These are phyloP conservation scores for Trypanosoma cruzi DNA, from an alignment of 208 protist genomes.

Conservation along the genomic window DNA sequence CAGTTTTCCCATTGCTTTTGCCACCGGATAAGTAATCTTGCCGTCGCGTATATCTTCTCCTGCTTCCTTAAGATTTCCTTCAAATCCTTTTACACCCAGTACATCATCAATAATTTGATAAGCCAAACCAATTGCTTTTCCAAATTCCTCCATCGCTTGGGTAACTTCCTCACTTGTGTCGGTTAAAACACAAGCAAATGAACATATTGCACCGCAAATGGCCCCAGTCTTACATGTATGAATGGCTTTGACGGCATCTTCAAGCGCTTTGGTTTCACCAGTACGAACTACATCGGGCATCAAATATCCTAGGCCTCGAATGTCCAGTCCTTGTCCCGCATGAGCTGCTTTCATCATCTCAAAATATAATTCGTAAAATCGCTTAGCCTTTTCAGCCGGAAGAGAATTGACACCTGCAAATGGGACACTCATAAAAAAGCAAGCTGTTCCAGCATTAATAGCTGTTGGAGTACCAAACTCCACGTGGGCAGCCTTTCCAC, in stretches of 20 bases:
- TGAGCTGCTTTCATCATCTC: conserved; percentile 59
- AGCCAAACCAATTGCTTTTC: conserved; percentile 44
- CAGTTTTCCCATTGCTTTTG: conserved; percentile 46
- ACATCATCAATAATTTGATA: conserved; percentile 81
- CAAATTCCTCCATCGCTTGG: conserved; percentile 44
- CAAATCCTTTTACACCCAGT: conserved; percentile 45
- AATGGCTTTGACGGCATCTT: conserved; percentile 46
- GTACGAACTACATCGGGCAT: conserved; percentile 52
- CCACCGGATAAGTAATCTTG: conserved; percentile 72
- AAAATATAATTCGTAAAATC: conserved; percentile 65
- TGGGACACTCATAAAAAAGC: conserved; percentile 68
- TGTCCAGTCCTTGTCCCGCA: conserved; percentile 71
- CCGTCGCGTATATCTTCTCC: conserved; percentile 52
- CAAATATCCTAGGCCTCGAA: conserved; percentile 51
- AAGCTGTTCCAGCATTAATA: conserved; percentile 69
- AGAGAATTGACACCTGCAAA: conserved; percentile 47
- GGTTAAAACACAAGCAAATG: conserved; percentile 53
- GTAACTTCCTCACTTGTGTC: conserved; percentile 31
- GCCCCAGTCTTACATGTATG: conserved; percentile 67
- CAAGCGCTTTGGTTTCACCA: conserved; percentile 36
- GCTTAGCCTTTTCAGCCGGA: conserved; percentile 30
- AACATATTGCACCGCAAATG: conserved; percentile 37
- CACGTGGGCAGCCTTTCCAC: conserved; percentile 52
- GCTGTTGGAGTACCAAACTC: conserved; percentile 51
- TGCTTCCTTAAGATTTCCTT: conserved; percentile 36